phyloP scores from a whole-genome alignment of 2,329 filamentous ascomycete species.

The Colletotrichum sp. region DNA sequence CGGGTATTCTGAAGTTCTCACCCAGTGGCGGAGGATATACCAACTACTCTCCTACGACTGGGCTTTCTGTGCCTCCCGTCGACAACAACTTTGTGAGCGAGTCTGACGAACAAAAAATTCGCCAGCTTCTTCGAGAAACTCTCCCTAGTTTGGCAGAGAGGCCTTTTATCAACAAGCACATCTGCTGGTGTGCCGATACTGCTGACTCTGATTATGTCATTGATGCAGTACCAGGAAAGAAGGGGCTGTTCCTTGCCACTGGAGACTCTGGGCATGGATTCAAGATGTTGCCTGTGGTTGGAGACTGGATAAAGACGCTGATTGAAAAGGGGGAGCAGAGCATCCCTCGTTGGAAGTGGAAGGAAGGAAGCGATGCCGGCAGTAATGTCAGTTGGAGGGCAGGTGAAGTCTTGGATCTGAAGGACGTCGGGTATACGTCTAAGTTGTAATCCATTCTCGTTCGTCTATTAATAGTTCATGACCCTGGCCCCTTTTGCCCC shows the following conservation, averaged over 20 bases:
- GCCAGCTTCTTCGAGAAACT: slow-evolving; percentile 53
- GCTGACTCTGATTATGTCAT: slow-evolving; percentile 64
- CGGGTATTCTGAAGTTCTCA: slow-evolving; percentile 63
- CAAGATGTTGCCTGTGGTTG: slow-evolving; percentile 65
- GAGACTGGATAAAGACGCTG: slow-evolving; percentile 53
- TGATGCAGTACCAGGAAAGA: slow-evolving; percentile 58
- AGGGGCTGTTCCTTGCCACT: slow-evolving; percentile 53
- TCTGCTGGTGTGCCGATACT: slow-evolving; percentile 70
- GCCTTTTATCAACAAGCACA: slow-evolving; percentile 56
- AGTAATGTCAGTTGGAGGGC: slow-evolving; percentile 38
- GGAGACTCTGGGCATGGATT: slow-evolving; percentile 68
- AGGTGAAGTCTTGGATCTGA: slow-evolving; percentile 30
- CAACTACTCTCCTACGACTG: slow-evolving; percentile 34
- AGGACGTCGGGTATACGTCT: background rate
- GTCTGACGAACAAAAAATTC: slow-evolving; percentile 55
- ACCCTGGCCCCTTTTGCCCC: background rate
- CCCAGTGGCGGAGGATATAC: slow-evolving; percentile 63
- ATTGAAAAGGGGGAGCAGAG: slow-evolving; percentile 48
- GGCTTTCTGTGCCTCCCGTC: slow-evolving; percentile 44
- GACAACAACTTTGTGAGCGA: slow-evolving; percentile 54
- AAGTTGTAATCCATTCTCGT: background rate
- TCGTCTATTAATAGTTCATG: background rate
- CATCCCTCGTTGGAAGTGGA: slow-evolving; percentile 56
- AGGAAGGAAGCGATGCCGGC: slow-evolving; percentile 32
- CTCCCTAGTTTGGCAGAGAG: slow-evolving; percentile 57